These are phyloP conservation scores for Acacia confusa DNA, from an alignment of 306 rosid species.

Conservation along the genomic window DNA sequence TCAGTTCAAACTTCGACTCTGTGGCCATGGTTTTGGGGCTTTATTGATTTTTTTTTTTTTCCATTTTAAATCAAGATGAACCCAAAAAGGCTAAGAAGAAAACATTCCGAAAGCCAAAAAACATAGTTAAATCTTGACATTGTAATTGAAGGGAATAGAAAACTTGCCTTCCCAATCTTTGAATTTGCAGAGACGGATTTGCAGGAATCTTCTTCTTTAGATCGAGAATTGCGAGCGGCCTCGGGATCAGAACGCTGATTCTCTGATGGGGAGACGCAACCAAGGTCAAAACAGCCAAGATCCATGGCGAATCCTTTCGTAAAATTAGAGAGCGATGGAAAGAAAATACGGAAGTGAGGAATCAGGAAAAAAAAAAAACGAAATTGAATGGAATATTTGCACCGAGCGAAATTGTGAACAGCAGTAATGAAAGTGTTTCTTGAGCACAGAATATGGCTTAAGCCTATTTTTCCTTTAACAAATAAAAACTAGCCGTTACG, in stretches of 20 bases:
- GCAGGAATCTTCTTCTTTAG: conserved; percentile 26
- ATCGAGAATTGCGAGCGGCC: conserved; percentile 32
- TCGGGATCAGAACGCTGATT: conserved; percentile 25
- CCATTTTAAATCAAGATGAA: background rate
- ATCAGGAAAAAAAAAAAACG: conserved; percentile 26
- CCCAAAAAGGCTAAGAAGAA: background rate
- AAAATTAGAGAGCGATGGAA: background rate
- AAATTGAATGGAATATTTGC: background rate
- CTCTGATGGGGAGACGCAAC: conserved; percentile 43
- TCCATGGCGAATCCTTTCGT: conserved; percentile 48
- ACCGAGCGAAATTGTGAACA: background rate
- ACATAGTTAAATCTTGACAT: background rate
- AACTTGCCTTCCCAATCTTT: conserved; percentile 61
- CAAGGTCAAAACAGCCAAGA: conserved; percentile 54
- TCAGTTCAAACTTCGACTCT: background rate
- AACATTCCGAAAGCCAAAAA: background rate
- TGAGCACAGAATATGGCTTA: background rate
- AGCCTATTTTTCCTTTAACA: background rate
- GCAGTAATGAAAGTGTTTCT: background rate
- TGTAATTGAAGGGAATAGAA: background rate
- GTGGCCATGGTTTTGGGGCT: conserved; percentile 16
- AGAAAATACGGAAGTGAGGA: background rate
- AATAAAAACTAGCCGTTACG: conserved; percentile 48
- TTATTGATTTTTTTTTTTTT: background rate
- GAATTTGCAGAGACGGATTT: conserved; percentile 46